A percentile compares a stretch with the other conserved stretches of the same genome.
phyloP scores from a whole-genome alignment of 2,329 filamentous ascomycete genomes.

The Sporothrix pseudoabietina region DNA sequence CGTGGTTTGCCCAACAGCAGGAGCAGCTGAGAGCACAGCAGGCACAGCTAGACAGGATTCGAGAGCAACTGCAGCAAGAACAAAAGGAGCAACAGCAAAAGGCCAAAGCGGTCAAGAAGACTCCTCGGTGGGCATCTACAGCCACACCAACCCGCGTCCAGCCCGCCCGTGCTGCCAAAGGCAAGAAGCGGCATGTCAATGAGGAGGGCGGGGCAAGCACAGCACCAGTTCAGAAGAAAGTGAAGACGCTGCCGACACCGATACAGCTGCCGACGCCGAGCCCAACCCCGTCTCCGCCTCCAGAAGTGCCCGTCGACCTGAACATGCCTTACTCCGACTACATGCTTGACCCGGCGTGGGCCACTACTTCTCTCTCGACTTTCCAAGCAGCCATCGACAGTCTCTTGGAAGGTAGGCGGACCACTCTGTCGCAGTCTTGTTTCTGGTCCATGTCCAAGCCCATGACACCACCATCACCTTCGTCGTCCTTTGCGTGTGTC shows the following conservation, averaged over 20 bases:
- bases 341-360: neutral
- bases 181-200: conserved; percentile 21
- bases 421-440: neutral
- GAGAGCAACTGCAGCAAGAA: neutral
- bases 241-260: neutral
- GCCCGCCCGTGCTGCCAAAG: conserved; percentile 30
- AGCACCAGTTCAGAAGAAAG: neutral
- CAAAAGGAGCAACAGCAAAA: neutral
- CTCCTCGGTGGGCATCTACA: neutral
- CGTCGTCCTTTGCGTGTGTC: neutral
- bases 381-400: conserved; percentile 17
- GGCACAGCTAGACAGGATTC: neutral
- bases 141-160: conserved; percentile 27
- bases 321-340: neutral
- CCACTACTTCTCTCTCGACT: neutral
- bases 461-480: neutral
- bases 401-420: conserved; percentile 7
- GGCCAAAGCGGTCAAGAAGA: neutral
- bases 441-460: neutral
- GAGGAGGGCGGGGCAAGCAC: neutral
- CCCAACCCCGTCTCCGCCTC: neutral
- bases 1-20: conserved; percentile 27
- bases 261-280: neutral
- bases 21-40: neutral
- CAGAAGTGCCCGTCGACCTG: neutral